A percentile compares a stretch with the other conserved stretches of the same genome.
Evolutionary conservation across 192 early-diverging fungal species (phyloP).

Genomic region (Helicostylum pulchrum): DNA sequence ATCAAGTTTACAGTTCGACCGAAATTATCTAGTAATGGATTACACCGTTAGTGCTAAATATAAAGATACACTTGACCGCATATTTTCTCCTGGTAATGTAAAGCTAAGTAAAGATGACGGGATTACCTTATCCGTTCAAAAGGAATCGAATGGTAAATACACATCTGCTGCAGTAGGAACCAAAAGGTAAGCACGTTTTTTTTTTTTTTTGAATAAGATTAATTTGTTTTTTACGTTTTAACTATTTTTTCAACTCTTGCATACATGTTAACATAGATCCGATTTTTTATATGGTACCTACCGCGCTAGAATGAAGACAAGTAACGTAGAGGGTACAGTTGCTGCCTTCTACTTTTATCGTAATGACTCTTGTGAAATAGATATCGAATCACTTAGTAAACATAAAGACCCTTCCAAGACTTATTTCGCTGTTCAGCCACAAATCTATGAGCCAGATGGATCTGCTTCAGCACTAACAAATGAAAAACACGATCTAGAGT

Average conservation of each 20-base stretch:
- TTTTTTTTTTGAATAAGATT: neutral
- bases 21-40: conserved; percentile 22
- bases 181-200: conserved; percentile 14
- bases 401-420: conserved; percentile 17
- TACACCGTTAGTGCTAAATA: conserved; percentile 20
- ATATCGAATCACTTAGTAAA: conserved; percentile 31
- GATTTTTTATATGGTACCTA: conserved; percentile 37
- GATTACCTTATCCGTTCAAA: conserved; percentile 6
- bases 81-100: conserved; percentile 18
- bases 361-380: conserved; percentile 32
- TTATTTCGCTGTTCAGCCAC: conserved; percentile 35
- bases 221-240: neutral
- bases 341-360: conserved; percentile 31
- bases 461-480: conserved; percentile 21
- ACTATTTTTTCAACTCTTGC: neutral
- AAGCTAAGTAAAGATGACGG: neutral
- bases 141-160: conserved; percentile 6
- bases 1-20: conserved; percentile 16
- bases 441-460: conserved; percentile 32
- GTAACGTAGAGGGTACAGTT: conserved; percentile 26
- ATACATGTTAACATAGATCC: conserved; percentile 6
- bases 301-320: conserved; percentile 27
- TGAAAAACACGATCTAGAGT: conserved; percentile 9
- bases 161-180: conserved; percentile 27
- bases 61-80: conserved; percentile 13